Evolutionary conservation across 169 alveolate genomes (phyloP).

Genomic region (Fabrea salina): DNA sequence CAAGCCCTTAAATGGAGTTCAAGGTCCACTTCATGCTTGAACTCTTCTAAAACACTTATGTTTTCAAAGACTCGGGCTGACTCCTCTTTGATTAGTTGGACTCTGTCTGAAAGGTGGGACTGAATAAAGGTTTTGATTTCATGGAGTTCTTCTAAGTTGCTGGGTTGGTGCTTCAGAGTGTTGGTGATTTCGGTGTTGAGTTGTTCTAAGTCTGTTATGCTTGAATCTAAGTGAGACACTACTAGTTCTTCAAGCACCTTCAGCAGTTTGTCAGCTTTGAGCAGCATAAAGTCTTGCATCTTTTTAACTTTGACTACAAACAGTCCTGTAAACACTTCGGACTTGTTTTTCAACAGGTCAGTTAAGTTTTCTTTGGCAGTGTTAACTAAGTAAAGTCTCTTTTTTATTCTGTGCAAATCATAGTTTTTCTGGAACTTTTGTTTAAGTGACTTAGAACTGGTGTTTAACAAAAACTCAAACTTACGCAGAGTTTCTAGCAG

Average conservation of each 20-base stretch:
- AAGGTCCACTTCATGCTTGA: neutral
- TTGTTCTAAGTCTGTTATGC: neutral
- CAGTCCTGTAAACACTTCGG: slow-evolving; percentile 37
- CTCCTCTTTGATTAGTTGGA: slow-evolving; percentile 14
- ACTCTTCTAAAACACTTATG: slow-evolving; percentile 18
- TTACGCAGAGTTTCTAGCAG: too few relatives aligned
- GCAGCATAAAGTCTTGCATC: neutral
- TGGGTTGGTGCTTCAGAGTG: slow-evolving; percentile 2
- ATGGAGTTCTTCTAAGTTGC: slow-evolving; percentile 30
- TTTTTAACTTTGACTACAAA: slow-evolving; percentile 13
- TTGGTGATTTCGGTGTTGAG: neutral
- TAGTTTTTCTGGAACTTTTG: too few relatives aligned
- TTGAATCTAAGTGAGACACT: neutral
- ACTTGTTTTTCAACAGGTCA: slow-evolving; percentile 38
- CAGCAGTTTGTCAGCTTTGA: neutral
- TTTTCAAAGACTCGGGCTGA: neutral
- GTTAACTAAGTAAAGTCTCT: too few relatives aligned
- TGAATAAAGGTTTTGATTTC: slow-evolving; percentile 22
- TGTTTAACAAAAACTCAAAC: too few relatives aligned
- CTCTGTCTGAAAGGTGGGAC: neutral
- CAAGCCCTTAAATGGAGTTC: neutral
- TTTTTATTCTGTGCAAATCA: too few relatives aligned
- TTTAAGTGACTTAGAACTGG: too few relatives aligned
- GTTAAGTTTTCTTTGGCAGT: too few relatives aligned
- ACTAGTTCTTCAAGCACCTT: neutral